Base-by-base conservation (phyloP, 768 basidiomycete species). In the Lentinula lateritia region DNA sequence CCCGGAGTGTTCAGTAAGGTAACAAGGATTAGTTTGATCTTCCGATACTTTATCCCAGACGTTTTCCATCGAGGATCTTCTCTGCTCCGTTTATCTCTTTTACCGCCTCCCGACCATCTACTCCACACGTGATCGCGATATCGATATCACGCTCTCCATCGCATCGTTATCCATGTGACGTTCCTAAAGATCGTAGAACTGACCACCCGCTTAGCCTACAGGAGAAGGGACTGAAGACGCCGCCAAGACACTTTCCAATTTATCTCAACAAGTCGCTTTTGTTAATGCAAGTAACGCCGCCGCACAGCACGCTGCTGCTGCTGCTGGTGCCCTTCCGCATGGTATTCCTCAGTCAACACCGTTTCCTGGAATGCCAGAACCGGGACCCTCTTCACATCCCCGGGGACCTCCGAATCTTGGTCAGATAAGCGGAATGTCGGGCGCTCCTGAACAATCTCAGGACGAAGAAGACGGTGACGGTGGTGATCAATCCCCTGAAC, bases 381-480 rank as follows among this genome's bases (percentile, higher is more conserved):
- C 87, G 2, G 87, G 88, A 7, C 86, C 87, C n/a, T 88, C 87
- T 3, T 86, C 86, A 0, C 88, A 88, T 66, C 87, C 86, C 5
- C 82, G 83, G 5, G 87, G 87, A 0, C 87, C 87, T 3, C 87
- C 87, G 5, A 83, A 81, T 61, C 75, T 87, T 1, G 84, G 83
- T 12, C 86, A 86, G 58, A 73, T 86, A 63, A 81, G 18, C n/a
- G 55, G 55, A 38, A 41, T 42, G 38, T 58, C 66, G 0, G 13
- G 68, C 4, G 66, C 65, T 65, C 5, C 70, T 64, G 41, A 32
- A 58, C 12, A 64, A 66, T 54, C 65, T 66, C 20, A 48, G 46
- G 46, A 48, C 18, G 10, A 71, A 1, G 74, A 68, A 0, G 50
- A 48, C 7, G 70, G 67, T 12, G 73, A 76, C 2, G 71, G 64